Evolutionary conservation across 139 green algal genomes (phyloP).

Genomic region (Diplosphaera chodatii): DNA sequence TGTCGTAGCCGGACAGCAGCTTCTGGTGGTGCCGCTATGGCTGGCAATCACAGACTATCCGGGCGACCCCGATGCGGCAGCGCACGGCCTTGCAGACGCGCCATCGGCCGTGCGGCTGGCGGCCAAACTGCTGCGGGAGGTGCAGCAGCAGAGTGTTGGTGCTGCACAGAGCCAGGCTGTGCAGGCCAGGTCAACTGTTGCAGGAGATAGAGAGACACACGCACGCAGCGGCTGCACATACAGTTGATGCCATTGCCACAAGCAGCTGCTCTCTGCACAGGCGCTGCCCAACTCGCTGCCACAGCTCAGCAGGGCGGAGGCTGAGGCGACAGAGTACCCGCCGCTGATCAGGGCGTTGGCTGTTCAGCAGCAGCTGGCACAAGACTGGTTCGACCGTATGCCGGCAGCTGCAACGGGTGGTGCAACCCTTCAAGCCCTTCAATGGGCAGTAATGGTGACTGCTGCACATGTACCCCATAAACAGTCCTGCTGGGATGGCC

Average conservation of each 20-base stretch:
- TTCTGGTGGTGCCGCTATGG: conserved; percentile 57
- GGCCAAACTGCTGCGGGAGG: conserved; percentile 56
- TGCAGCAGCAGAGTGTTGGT: neutral
- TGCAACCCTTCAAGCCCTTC: conserved; percentile 29
- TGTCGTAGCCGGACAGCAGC: conserved; percentile 22
- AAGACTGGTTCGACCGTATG: conserved; percentile 12
- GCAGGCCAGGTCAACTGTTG: too few relatives aligned
- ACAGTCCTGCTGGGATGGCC: too few relatives aligned
- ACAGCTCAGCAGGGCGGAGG: conserved; percentile 35
- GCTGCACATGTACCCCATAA: too few relatives aligned
- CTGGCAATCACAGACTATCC: conserved; percentile 60
- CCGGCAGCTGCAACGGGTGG: conserved; percentile 16
- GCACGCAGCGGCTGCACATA: too few relatives aligned
- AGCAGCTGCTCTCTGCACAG: conserved; percentile 18
- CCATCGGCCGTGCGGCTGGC: conserved; percentile 67
- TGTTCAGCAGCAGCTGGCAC: conserved; percentile 29
- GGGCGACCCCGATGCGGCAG: conserved; percentile 47
- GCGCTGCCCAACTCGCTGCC: conserved; percentile 48
- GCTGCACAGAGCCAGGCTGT: too few relatives aligned
- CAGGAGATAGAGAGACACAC: too few relatives aligned
- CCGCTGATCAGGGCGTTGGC: conserved; percentile 23
- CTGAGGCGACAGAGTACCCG: conserved; percentile 37
- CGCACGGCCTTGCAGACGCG: conserved; percentile 38
- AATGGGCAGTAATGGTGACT: conserved; percentile 57
- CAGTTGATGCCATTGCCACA: too few relatives aligned